phyloP scores from a whole-genome alignment of 2,329 filamentous ascomycete genomes.

The Cordyceps militaris region DNA sequence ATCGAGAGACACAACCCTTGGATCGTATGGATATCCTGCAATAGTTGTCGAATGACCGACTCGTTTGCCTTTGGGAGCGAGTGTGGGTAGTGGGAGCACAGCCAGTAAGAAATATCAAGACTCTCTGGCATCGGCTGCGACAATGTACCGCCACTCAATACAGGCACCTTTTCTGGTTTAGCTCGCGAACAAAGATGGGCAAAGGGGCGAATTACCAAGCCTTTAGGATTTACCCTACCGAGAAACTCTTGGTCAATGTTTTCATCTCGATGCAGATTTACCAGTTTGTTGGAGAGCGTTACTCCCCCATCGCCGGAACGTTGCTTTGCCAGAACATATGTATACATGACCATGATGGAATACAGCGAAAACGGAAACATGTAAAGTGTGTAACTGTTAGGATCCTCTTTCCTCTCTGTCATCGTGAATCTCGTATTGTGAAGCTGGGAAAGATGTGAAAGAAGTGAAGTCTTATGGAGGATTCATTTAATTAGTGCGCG shows the following conservation, averaged over 20 bases:
- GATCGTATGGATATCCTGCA: background rate
- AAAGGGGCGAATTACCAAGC: background rate
- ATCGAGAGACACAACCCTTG: conserved; percentile 2
- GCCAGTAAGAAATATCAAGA: conserved; percentile 8
- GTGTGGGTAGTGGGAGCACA: background rate
- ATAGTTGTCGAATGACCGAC: background rate
- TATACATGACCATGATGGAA: conserved; percentile 11
- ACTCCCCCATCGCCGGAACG: background rate
- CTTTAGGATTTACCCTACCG: background rate
- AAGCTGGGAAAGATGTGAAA: background rate
- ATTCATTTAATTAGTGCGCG: background rate
- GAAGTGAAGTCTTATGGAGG: too few relatives aligned
- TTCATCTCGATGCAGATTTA: conserved; percentile 11
- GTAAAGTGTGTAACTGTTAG: background rate
- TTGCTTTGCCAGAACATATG: background rate
- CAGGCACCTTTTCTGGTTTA: background rate
- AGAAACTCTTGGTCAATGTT: conserved; percentile 6
- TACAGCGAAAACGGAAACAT: conserved; percentile 12
- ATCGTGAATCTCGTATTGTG: background rate
- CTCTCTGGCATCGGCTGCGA: conserved; percentile 2
- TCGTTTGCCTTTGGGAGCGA: background rate
- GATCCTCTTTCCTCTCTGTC: background rate
- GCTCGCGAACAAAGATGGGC: background rate
- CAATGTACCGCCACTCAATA: background rate
- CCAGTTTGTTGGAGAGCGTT: background rate